A percentile compares a stretch with the other conserved stretches of the same genome.
These are phyloP conservation scores for Teunomyces pallodes DNA, from an alignment of 805 yeast genomes.

Conservation along the genomic window DNA sequence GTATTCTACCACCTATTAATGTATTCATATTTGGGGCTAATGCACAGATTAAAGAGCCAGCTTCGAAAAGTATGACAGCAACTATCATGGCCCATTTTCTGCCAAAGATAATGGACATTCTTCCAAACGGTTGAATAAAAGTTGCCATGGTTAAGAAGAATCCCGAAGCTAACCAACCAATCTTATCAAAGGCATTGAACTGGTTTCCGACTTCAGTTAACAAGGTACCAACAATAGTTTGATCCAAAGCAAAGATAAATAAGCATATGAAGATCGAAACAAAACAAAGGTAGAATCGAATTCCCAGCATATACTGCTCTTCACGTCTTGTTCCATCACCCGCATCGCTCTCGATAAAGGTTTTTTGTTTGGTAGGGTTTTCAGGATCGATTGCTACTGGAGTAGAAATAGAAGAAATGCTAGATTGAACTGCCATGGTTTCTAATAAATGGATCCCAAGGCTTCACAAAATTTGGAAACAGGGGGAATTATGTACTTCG, in stretches of 20 bases:
- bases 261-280: conserved; percentile 27
- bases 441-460: background rate
- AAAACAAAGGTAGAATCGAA: conserved; percentile 22
- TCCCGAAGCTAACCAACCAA: conserved; percentile 40
- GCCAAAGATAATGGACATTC: conserved; percentile 36
- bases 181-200: conserved; percentile 29
- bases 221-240: conserved; percentile 36
- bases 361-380: background rate
- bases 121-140: conserved; percentile 37
- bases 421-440: background rate
- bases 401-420: background rate
- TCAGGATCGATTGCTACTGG: background rate
- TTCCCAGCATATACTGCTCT: conserved; percentile 35
- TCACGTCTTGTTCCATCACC: conserved; percentile 41
- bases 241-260: conserved; percentile 38
- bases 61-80: conserved; percentile 28
- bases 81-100: conserved; percentile 28
- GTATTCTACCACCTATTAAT: conserved; percentile 39
- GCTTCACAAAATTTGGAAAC: background rate
- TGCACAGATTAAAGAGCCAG: conserved; percentile 39
- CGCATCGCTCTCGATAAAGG: conserved; percentile 34
- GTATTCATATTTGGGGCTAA: conserved; percentile 33
- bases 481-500: background rate
- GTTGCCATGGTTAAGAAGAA: conserved; percentile 34
- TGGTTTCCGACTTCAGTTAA: conserved; percentile 34